These are phyloP conservation scores for Yarrowia sp. DNA, from an alignment of 805 yeast species.

Conservation along the genomic window DNA sequence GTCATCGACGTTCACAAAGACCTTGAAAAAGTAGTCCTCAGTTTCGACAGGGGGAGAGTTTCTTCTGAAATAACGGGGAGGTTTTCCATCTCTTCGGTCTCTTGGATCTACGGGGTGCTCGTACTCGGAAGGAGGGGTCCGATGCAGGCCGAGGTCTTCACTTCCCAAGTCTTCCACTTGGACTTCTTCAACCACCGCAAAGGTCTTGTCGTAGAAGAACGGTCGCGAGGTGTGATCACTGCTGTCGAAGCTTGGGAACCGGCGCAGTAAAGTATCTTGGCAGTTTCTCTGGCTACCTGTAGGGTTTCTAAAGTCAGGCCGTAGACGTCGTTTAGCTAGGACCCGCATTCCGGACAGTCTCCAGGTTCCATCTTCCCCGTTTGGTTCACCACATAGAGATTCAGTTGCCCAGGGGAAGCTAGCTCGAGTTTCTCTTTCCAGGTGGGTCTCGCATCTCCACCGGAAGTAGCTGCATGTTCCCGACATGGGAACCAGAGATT, in stretches of 20 bases:
- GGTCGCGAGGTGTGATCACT: neutral
- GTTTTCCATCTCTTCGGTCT: no score
- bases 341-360: neutral
- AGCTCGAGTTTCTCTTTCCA: neutral
- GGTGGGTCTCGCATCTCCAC: neutral
- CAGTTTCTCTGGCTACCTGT: neutral
- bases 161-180: neutral
- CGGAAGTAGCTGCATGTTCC: neutral
- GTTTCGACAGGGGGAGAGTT: neutral
- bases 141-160: neutral
- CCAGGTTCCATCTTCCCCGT: neutral
- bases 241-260: neutral
- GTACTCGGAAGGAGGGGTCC: no score
- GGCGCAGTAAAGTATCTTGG: neutral
- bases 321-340: neutral
- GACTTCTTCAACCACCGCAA: neutral
- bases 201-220: neutral
- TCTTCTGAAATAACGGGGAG: no score
- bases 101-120: no score
- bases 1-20: neutral
- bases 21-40: neutral
- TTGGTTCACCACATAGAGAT: neutral
- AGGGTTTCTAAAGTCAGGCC: neutral
- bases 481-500: neutral
- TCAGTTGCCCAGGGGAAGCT: slow-evolving; percentile 1